Percentiles rank a stretch among this genome's conserved stretches.
Evolutionary conservation across 2,329 filamentous ascomycete genomes (phyloP).

Genomic region (Clarireedia hainanense): DNA sequence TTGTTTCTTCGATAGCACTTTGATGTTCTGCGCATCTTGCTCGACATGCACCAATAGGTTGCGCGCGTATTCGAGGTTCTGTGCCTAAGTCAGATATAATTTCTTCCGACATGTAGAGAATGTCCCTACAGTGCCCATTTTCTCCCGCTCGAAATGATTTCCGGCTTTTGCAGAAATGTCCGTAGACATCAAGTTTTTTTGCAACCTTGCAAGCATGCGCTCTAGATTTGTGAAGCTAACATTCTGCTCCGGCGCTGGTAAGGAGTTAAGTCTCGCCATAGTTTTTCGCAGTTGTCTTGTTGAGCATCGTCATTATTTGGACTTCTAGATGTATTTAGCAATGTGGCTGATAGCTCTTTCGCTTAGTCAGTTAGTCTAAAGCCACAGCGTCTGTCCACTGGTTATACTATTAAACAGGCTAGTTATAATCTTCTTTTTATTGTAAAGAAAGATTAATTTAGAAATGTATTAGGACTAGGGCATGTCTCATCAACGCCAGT

Average conservation of each 20-base stretch:
- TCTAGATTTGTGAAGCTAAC: constrained; percentile 41
- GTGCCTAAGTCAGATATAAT: neutral
- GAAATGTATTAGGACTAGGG: too few relatives aligned
- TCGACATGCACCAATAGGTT: constrained; percentile 62
- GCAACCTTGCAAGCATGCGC: constrained; percentile 57
- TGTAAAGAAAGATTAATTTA: too few relatives aligned
- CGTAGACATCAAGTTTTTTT: constrained; percentile 55
- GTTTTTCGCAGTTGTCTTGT: neutral
- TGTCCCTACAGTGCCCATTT: constrained; percentile 41
- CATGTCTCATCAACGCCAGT: too few relatives aligned
- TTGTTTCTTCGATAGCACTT: constrained; percentile 49
- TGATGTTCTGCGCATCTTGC: constrained; percentile 55
- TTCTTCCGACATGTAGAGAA: neutral
- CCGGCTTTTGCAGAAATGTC: constrained; percentile 49
- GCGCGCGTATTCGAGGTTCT: constrained; percentile 69
- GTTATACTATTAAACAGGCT: too few relatives aligned
- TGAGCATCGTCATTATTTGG: neutral
- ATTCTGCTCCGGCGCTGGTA: constrained; percentile 13
- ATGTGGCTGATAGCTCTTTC: neutral
- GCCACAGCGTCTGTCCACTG: too few relatives aligned
- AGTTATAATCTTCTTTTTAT: too few relatives aligned
- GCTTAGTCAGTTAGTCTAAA: too few relatives aligned
- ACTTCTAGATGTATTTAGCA: neutral
- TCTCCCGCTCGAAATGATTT: constrained; percentile 57
- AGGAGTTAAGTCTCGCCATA: constrained; percentile 24